A percentile compares a stretch with the other conserved stretches of the same genome.
Evolutionary conservation across 805 yeast genomes (phyloP).

Genomic region (Lipomyces lipofer): DNA sequence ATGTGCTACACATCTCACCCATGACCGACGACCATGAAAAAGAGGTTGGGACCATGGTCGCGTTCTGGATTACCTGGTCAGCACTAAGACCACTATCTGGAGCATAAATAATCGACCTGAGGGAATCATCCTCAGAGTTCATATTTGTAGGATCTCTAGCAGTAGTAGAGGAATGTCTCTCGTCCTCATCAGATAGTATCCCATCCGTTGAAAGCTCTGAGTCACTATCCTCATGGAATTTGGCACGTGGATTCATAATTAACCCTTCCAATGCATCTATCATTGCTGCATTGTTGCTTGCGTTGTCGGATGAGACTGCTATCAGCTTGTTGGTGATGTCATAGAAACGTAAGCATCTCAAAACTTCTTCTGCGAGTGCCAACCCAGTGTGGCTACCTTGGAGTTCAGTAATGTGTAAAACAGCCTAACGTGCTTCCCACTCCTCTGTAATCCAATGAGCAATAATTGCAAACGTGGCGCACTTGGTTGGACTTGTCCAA

Average conservation of each 20-base stretch:
- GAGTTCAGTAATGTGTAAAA: background rate
- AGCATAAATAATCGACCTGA: background rate
- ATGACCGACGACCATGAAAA: slow-evolving; percentile 1
- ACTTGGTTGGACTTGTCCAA: background rate
- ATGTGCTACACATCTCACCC: background rate
- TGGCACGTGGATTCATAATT: background rate
- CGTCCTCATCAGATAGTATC: background rate
- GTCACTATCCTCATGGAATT: too few species aligned
- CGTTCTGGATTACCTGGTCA: background rate
- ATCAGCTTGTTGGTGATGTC: background rate
- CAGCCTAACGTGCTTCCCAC: slow-evolving; percentile 1
- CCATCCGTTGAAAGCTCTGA: background rate
- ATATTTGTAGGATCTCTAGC: slow-evolving; percentile 3
- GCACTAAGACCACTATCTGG: background rate
- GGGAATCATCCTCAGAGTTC: background rate
- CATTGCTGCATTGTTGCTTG: slow-evolving; percentile 1
- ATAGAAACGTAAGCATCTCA: background rate
- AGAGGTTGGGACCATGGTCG: background rate
- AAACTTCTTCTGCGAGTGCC: background rate
- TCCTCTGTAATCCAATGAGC: background rate
- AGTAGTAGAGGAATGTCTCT: too few species aligned
- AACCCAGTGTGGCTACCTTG: background rate
- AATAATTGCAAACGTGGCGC: background rate
- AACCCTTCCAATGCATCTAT: background rate
- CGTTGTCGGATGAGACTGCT: background rate